These are phyloP conservation scores for Castanea crenata DNA, from an alignment of 306 rosid species.

Conservation along the genomic window DNA sequence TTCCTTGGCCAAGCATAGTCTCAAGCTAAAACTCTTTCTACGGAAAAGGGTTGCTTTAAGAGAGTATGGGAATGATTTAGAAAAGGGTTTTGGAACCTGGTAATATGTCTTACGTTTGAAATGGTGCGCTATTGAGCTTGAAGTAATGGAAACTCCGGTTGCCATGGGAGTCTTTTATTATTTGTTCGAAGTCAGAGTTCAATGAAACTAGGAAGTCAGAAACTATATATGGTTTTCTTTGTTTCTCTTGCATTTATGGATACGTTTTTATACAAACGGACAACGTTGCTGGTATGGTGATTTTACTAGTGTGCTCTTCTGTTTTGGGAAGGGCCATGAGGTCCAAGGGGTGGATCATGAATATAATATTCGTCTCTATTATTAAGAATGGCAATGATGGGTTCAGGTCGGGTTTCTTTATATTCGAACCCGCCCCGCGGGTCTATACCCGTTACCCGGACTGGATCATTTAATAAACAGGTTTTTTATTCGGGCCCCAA, in stretches of 20 bases:
- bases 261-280: not conserved
- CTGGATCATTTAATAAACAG: too few species aligned
- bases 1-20: not conserved
- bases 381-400: too few species aligned
- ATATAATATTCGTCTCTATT: too few species aligned
- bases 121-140: conserved; percentile 10
- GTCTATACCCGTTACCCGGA: too few species aligned
- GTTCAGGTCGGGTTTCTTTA: too few species aligned
- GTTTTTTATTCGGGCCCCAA: too few species aligned
- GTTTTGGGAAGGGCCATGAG: conserved; percentile 2
- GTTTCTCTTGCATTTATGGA: not conserved
- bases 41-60: not conserved
- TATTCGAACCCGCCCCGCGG: too few species aligned
- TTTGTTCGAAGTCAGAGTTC: too few species aligned
- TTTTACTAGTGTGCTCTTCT: not conserved
- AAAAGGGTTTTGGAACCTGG: conserved; percentile 8
- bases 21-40: not conserved
- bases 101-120: not conserved
- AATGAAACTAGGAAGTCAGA: not conserved
- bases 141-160: conserved; percentile 18
- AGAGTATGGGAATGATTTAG: not conserved
- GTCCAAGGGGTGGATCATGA: not conserved
- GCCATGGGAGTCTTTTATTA: conserved; percentile 23
- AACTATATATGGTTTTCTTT: too few species aligned
- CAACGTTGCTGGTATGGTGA: not conserved